Base-by-base conservation (phyloP, 768 basidiomycete genomes). In the Mycena indigotica region DNA sequence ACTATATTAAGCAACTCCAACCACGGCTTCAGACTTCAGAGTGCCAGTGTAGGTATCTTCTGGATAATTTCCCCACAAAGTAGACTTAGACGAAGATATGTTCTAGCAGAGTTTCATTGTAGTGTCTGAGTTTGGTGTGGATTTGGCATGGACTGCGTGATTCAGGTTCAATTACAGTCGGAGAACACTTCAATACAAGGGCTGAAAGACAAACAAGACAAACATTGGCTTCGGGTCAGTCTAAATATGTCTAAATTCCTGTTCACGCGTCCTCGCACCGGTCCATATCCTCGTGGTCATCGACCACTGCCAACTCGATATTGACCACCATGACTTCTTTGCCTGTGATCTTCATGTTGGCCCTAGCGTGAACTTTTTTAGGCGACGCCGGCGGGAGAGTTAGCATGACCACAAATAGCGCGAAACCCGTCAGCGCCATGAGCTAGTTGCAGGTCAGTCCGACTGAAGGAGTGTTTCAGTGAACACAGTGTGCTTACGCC, bases 401-500 rank as follows among this genome's bases (percentile, higher is more conserved):
- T 12, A 44, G 41, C 41, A 44, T 44, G 41, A 44, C 15, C 15
- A 44, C 21, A 21, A 44, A 44, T 8, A 44, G 12, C 15, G 41
- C 41, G 41, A 44, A 44, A 5, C 41, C 41, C 15, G n/a, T 21
- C 15, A 44, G n/a, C 15, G 41, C 41, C 21, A 23, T 44, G 12
- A 44, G 6, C 41, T 44, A 23, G n/a, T 12, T 38, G 35, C 41
- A 23, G 21, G 8, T 15, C 41, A 21, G 21, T 8, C 15, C 41
- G 6, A 8, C 21, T 8, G 6, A 8, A 23, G 8, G 5, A 44
- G n/a, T 21, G 23, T 8, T 12, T 8, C 12, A 23, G 41, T 44
- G 41, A 21, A 21, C 15, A 44, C 15, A 44, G 23, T 8, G 21
- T 8, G 21, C 41, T 12, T 44, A 44, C 41, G 6, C 73, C 77